Conservation (phyloP, 108 stramenopile genomes). For the Phaeodactylum tricornutum region DNA sequence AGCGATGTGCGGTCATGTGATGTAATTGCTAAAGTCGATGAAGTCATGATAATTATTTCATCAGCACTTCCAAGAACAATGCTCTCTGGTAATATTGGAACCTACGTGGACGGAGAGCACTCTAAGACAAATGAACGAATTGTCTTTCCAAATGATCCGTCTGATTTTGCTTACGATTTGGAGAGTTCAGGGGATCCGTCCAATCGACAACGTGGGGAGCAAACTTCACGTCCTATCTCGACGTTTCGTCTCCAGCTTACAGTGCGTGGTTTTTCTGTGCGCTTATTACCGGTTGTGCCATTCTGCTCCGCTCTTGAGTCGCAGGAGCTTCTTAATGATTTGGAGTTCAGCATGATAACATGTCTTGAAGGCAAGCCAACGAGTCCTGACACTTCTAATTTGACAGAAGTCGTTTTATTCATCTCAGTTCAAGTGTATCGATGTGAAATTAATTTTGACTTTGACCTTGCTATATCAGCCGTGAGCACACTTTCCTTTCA, state of each 20-base stretch:
- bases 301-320: conserved; percentile 20
- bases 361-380: conserved; percentile 47
- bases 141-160: conserved; percentile 55
- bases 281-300: conserved; percentile 32
- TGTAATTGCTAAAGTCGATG: conserved; percentile 26
- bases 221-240: conserved; percentile 14
- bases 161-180: conserved; percentile 44
- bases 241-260: conserved; percentile 52
- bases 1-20: conserved; percentile 42
- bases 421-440: conserved; percentile 37
- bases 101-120: conserved; percentile 18
- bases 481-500: conserved; percentile 42
- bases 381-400: conserved; percentile 3
- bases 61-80: conserved; percentile 54
- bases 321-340: conserved; percentile 33
- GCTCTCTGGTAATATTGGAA: conserved; percentile 46
- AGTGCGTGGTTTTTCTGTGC: conserved; percentile 29
- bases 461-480: conserved; percentile 37
- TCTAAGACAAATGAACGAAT: conserved; percentile 11
- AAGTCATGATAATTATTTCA: conserved; percentile 42
- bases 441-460: conserved; percentile 34
- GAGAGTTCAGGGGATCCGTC: conserved; percentile 13
- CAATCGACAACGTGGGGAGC: conserved; percentile 6
- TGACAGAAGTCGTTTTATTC: conserved; percentile 27
- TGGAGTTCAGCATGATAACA: conserved; percentile 41